phyloP scores from a whole-genome alignment of 768 basidiomycete species.

The Strobilomyces confusus region DNA sequence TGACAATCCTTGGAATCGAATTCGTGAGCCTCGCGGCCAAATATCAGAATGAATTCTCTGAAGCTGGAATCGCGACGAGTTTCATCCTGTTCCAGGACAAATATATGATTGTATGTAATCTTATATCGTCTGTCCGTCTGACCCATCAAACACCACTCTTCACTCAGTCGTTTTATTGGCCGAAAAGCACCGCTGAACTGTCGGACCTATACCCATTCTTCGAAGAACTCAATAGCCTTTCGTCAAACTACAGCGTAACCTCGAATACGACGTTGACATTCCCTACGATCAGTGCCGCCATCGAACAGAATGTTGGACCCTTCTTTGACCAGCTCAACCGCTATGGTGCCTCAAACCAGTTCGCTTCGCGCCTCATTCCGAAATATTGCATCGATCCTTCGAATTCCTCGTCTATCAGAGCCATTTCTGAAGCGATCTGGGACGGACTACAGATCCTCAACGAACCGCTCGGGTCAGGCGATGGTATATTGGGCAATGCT shows the following conservation, averaged over 20 bases:
- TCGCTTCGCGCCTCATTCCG: slow-evolving; percentile 19
- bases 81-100: neutral
- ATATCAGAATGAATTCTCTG: slow-evolving; percentile 14
- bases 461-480: neutral
- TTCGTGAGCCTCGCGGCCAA: slow-evolving; percentile 18
- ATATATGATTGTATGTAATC: slow-evolving; percentile 16
- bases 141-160: neutral
- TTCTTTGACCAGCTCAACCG: slow-evolving; percentile 5
- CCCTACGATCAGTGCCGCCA: slow-evolving; percentile 11
- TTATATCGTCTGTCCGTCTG: neutral
- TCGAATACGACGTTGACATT: slow-evolving; percentile 18
- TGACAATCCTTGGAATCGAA: slow-evolving; percentile 12
- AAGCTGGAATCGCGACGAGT: slow-evolving; percentile 10
- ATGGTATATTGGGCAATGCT: neutral
- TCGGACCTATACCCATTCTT: slow-evolving; percentile 15
- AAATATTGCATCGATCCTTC: slow-evolving; percentile 14
- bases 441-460: slow-evolving; percentile 14
- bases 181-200: neutral
- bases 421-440: slow-evolving; percentile 18
- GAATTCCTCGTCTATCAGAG: slow-evolving; percentile 9
- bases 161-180: slow-evolving; percentile 16
- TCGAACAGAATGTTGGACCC: slow-evolving; percentile 6
- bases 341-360: slow-evolving; percentile 18
- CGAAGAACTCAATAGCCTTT: slow-evolving; percentile 13
- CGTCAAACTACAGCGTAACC: slow-evolving; percentile 11